Conservation (phyloP, 345 rosid species). For the Eucalyptus cladocalyx region DNA sequence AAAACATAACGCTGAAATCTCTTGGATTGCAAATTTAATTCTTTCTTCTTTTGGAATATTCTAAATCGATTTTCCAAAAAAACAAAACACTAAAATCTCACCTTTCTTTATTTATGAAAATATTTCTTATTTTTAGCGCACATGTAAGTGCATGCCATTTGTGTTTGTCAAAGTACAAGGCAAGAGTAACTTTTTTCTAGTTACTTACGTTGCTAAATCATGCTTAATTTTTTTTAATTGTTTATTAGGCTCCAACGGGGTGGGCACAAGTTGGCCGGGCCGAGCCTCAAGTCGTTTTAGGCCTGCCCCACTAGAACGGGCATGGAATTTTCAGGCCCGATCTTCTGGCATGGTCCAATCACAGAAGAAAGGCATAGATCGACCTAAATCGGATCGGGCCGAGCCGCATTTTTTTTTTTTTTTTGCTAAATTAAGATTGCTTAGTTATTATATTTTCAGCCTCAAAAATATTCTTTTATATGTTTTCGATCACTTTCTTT, state of each 20-base stretch:
- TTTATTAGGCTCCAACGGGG: neutral
- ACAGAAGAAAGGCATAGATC: neutral
- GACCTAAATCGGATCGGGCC: neutral
- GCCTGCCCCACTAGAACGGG: neutral
- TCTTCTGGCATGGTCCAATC: neutral
- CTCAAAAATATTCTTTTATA: too few relatives aligned
- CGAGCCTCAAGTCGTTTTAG: neutral
- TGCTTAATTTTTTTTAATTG: neutral
- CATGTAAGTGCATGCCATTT: neutral
- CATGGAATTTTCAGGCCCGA: neutral
- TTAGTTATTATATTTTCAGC: too few relatives aligned
- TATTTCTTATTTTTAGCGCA: neutral
- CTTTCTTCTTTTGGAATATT: neutral
- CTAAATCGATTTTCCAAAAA: neutral
- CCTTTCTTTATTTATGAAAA: neutral
- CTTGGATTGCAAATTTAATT: neutral
- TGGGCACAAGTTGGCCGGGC: neutral
- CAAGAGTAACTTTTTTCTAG: neutral
- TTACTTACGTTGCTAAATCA: neutral
- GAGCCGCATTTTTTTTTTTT: neutral
- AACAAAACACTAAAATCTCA: neutral
- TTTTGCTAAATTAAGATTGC: neutral
- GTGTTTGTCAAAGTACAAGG: neutral
- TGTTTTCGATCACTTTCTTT: neutral
- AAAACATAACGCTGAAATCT: neutral